These are phyloP conservation scores for Paspalum notatum DNA, from an alignment of 176 grass and related monocot genomes.

Conservation along the genomic window DNA sequence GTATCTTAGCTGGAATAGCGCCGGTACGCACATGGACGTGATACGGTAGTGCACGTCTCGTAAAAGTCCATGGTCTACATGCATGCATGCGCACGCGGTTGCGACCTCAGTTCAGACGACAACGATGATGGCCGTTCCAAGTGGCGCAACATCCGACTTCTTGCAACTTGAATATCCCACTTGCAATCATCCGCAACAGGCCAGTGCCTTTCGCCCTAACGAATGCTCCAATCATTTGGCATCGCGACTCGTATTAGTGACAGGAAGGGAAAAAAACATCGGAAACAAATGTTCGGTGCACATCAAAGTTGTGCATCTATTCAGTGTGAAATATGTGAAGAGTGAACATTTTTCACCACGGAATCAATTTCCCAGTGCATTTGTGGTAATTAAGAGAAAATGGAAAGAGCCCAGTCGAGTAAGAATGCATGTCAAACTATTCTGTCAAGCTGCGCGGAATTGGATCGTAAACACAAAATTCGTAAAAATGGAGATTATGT, in stretches of 20 bases:
- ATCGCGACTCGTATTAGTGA: too few relatives aligned
- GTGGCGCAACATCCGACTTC: constrained; percentile 38
- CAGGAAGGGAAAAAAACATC: not conserved
- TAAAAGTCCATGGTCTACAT: constrained; percentile 26
- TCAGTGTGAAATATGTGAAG: too few relatives aligned
- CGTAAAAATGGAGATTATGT: too few relatives aligned
- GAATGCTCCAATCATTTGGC: not conserved
- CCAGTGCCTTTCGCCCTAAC: not conserved
- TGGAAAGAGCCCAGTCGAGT: too few relatives aligned
- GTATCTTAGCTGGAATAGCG: constrained; percentile 21
- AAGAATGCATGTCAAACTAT: not conserved
- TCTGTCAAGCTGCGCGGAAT: not conserved
- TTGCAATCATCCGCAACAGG: constrained; percentile 28
- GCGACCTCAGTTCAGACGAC: constrained; percentile 12
- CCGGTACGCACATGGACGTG: constrained; percentile 46
- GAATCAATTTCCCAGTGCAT: too few relatives aligned
- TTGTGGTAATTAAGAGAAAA: not conserved
- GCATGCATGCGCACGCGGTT: constrained; percentile 24
- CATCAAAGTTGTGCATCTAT: not conserved
- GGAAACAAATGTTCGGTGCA: not conserved
- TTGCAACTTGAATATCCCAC: constrained; percentile 44
- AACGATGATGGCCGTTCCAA: not conserved
- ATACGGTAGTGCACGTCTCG: constrained; percentile 33
- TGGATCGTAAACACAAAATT: too few relatives aligned
- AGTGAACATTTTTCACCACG: too few relatives aligned